Conservation (phyloP, 805 yeast genomes). For the Tetrapisispora nanseiensis region DNA sequence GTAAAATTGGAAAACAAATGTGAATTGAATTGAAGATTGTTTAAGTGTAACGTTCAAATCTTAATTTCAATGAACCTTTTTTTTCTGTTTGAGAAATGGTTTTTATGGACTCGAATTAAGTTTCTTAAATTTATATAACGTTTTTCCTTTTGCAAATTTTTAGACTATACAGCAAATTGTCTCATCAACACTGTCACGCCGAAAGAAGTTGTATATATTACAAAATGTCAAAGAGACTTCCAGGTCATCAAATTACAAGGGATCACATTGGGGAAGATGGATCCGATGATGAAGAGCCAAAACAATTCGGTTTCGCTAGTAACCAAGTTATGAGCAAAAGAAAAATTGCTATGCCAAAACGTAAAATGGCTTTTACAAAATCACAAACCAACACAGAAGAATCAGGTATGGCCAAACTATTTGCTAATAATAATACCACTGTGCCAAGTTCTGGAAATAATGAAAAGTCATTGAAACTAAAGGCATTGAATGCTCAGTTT, state of each 20-base stretch:
- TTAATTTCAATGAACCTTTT: too few relatives aligned
- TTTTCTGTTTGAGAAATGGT: too few relatives aligned
- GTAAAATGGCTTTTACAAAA: conserved; percentile 26
- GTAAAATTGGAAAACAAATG: too few relatives aligned
- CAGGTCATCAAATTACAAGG: conserved; percentile 52
- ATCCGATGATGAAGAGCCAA: conserved; percentile 30
- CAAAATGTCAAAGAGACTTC: conserved; percentile 57
- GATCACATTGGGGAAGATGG: conserved; percentile 31
- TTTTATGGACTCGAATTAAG: too few relatives aligned
- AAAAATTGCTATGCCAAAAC: conserved; percentile 54
- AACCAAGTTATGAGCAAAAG: conserved; percentile 55
- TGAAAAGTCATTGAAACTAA: conserved; percentile 40
- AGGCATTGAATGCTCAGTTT: conserved; percentile 59
- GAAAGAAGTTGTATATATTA: not conserved
- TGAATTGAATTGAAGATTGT: too few relatives aligned
- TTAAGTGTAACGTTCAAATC: too few relatives aligned
- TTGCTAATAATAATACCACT: conserved; percentile 8
- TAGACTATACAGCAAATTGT: too few relatives aligned
- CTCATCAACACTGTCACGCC: too few relatives aligned
- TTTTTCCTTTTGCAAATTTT: too few relatives aligned
- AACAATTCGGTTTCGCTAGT: conserved; percentile 46
- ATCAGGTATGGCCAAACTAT: conserved; percentile 13
- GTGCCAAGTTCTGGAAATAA: conserved; percentile 1
- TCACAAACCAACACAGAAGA: conserved; percentile 6
- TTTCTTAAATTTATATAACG: not conserved